phyloP scores from a whole-genome alignment of 257 asterid species.

The Osmanthus fragrans region DNA sequence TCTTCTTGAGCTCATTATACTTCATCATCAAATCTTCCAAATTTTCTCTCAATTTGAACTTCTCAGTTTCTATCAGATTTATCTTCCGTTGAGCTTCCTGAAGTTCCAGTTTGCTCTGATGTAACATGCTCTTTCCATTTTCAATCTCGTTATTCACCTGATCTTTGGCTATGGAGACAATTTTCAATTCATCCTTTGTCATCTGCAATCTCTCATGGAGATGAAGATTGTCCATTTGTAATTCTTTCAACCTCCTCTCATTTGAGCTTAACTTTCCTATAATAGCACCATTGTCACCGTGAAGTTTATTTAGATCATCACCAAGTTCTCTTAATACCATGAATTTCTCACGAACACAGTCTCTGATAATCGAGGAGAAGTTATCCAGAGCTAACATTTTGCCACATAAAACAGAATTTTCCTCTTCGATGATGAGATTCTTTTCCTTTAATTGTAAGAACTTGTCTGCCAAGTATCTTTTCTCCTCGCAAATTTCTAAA shows the following conservation, averaged over 20 bases:
- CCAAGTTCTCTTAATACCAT: constrained; percentile 48
- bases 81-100: constrained; percentile 48
- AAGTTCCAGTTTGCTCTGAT: constrained; percentile 41
- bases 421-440: constrained; percentile 53
- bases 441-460: constrained; percentile 45
- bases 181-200: constrained; percentile 42
- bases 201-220: constrained; percentile 47
- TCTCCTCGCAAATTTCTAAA: constrained; percentile 44
- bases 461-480: constrained; percentile 41
- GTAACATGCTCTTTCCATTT: constrained; percentile 37
- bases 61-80: constrained; percentile 41
- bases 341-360: constrained; percentile 53
- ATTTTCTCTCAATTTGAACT: constrained; percentile 36
- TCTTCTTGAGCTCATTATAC: constrained; percentile 33
- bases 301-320: constrained; percentile 42
- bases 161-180: constrained; percentile 33
- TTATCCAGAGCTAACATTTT: constrained; percentile 53
- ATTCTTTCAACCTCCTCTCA: constrained; percentile 54
- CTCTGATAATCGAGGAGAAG: constrained; percentile 54
- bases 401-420: constrained; percentile 42
- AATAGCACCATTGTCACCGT: constrained; percentile 43
- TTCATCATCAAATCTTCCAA: constrained; percentile 42
- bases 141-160: constrained; percentile 43
- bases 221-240: constrained; percentile 44
- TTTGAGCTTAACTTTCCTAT: constrained; percentile 45